Base-by-base conservation (phyloP, 2,329 filamentous ascomycete genomes). In the Rosellinia necatrix region DNA sequence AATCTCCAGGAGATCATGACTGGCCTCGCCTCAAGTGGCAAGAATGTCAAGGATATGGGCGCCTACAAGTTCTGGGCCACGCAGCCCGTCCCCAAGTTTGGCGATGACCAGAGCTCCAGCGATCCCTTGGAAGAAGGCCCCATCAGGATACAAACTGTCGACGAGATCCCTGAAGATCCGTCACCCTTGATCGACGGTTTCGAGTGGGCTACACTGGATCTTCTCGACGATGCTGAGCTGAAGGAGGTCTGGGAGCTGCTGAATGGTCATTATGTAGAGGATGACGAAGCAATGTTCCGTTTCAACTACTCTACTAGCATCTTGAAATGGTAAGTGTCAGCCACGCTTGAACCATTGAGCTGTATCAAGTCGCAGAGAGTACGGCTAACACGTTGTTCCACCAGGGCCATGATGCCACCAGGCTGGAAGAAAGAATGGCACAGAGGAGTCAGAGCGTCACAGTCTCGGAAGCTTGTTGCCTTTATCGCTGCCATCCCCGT, bases 1-100 rank as follows among this genome's bases (percentile, higher is more conserved):
- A 87, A 81, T 62, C 76, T 90, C 52, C 82, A 86, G 69, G 87
- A 91, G 61, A 84, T 90, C 69, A 84, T 91, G 81, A 90, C 88
- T 1, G 88, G 88, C 0, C 74, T 90, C 67, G 88, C 92, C 13
- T 80, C 90, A 6, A 86, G 84, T 59, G 90, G 89, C 53, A 96
- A 94, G 81, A 96, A 96, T 69, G 87, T 86, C 66, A 97, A 96
- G 78, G 92, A 97, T 70, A 96, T 97, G 91, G 92, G 88, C 6
- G 90, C 88, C 56, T 97, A 97, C 81, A 97, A 96, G 76, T 99
- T 99, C 78, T 99, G 94, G 94, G 87, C 91, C 73, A 99, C 94
- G 42, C 94, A 99, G 74, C 94, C 94, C 1, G 94, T 99, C 56
- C 90, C 90, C 47, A 88, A 87, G 69, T 96, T 97, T 69, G 87